Conservation (phyloP, 169 alveolate genomes). For the Plasmodium sp. region DNA sequence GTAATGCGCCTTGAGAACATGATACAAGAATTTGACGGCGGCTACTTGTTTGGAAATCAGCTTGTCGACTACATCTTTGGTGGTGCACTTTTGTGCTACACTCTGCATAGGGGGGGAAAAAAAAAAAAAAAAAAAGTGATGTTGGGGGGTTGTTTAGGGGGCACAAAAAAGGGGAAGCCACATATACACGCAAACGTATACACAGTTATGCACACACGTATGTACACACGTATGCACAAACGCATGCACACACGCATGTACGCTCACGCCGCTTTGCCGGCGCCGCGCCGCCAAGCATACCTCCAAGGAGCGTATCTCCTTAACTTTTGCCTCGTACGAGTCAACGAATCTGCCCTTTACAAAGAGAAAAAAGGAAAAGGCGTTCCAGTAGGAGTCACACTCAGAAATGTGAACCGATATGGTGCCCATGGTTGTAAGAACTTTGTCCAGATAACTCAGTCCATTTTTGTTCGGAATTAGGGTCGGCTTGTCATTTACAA, state of each 20-base stretch:
- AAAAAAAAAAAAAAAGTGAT: slow-evolving; percentile 6
- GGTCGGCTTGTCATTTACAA: slow-evolving; percentile 69
- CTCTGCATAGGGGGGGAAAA: slow-evolving; percentile 25
- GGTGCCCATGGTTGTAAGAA: slow-evolving; percentile 76
- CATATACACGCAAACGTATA: not conserved
- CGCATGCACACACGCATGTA: not conserved
- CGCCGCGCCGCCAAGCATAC: not conserved
- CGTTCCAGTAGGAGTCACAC: slow-evolving; percentile 55
- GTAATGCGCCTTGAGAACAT: slow-evolving; percentile 14
- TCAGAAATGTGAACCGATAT: slow-evolving; percentile 45
- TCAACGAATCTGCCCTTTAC: slow-evolving; percentile 43
- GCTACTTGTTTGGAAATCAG: slow-evolving; percentile 20
- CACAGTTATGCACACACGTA: not conserved
- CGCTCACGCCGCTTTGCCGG: not conserved
- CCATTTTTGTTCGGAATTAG: slow-evolving; percentile 23
- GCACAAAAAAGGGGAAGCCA: not conserved
- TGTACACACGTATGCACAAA: not conserved
- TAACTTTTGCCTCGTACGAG: slow-evolving; percentile 36
- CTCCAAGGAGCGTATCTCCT: slow-evolving; percentile 73
- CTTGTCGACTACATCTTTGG: not conserved
- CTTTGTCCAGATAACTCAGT: slow-evolving; percentile 52
- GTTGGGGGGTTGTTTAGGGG: not conserved
- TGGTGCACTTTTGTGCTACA: slow-evolving; percentile 54
- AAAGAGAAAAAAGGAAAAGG: slow-evolving; percentile 56
- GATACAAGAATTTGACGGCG: slow-evolving; percentile 53